A percentile compares a stretch with the other conserved stretches of the same genome.
Conservation (phyloP, 169 alveolate species). For the Perkinsus chesapeaki region DNA sequence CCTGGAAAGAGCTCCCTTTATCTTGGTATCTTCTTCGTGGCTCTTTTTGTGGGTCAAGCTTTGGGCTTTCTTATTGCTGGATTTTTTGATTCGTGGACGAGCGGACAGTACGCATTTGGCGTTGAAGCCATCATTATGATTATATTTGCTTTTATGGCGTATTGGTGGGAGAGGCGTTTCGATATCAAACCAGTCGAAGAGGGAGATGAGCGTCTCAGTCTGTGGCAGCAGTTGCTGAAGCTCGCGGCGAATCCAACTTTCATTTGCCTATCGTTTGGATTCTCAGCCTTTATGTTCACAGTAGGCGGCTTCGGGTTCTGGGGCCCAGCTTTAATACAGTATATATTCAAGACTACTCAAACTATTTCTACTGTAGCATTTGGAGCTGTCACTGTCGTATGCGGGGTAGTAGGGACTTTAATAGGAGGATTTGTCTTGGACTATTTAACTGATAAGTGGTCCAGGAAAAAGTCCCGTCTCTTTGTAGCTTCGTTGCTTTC, state of each 20-base stretch:
- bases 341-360: not conserved
- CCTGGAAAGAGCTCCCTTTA: conserved; percentile 5
- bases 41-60: conserved; percentile 19
- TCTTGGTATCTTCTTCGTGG: conserved; percentile 14
- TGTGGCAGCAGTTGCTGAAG: not conserved
- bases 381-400: conserved; percentile 19
- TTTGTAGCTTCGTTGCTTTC: not conserved
- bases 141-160: not conserved
- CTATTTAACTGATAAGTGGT: not conserved
- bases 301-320: conserved; percentile 24
- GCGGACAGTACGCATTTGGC: not conserved
- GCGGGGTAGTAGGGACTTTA: conserved; percentile 19
- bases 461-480: not conserved
- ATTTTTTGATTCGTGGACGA: not conserved
- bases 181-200: not conserved
- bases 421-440: conserved; percentile 17
- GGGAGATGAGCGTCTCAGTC: not conserved
- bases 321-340: conserved; percentile 25
- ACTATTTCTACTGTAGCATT: not conserved
- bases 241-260: conserved; percentile 8
- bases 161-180: not conserved
- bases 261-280: conserved; percentile 5
- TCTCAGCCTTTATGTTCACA: conserved; percentile 20
- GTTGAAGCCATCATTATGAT: not conserved
- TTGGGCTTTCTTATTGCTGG: conserved; percentile 16